These are phyloP conservation scores for Apiospora phragmitis DNA, from an alignment of 2,329 filamentous ascomycete genomes.

Conservation along the genomic window DNA sequence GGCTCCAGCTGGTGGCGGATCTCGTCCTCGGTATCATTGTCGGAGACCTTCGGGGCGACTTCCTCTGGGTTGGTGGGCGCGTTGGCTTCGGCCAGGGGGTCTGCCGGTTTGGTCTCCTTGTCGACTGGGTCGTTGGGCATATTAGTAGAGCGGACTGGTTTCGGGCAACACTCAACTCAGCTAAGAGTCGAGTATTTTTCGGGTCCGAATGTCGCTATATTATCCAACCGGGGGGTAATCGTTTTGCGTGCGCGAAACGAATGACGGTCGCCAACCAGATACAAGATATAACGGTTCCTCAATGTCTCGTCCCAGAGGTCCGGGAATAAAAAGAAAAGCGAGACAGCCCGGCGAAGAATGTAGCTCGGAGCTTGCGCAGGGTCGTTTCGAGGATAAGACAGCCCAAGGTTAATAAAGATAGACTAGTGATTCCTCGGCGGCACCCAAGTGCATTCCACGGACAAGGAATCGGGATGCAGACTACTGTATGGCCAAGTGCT, in stretches of 20 bases:
- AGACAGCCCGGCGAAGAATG: constrained; percentile 5
- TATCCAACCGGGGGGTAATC: background rate
- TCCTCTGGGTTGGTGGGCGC: constrained; percentile 21
- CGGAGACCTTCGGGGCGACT: constrained; percentile 17
- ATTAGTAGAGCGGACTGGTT: constrained; percentile 2
- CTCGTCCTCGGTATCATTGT: constrained; percentile 29
- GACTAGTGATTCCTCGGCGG: background rate
- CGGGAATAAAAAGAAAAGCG: background rate
- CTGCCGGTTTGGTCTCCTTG: constrained; percentile 27
- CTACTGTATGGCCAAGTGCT: background rate
- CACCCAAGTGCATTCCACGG: constrained; percentile 7
- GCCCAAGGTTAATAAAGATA: background rate
- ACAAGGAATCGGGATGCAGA: background rate
- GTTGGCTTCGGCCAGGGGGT: constrained; percentile 24
- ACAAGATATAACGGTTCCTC: background rate
- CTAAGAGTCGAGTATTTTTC: constrained; percentile 7
- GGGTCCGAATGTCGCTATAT: constrained; percentile 1
- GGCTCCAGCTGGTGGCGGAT: constrained; percentile 27
- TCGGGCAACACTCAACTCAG: constrained; percentile 10
- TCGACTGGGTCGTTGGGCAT: constrained; percentile 29
- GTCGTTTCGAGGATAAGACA: constrained; percentile 3
- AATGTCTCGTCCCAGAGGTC: background rate
- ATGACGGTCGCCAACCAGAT: background rate
- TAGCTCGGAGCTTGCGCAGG: background rate
- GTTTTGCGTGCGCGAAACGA: background rate